phyloP scores from a whole-genome alignment of 495 filamentous ascomycete species.

The Penicillium daleae region DNA sequence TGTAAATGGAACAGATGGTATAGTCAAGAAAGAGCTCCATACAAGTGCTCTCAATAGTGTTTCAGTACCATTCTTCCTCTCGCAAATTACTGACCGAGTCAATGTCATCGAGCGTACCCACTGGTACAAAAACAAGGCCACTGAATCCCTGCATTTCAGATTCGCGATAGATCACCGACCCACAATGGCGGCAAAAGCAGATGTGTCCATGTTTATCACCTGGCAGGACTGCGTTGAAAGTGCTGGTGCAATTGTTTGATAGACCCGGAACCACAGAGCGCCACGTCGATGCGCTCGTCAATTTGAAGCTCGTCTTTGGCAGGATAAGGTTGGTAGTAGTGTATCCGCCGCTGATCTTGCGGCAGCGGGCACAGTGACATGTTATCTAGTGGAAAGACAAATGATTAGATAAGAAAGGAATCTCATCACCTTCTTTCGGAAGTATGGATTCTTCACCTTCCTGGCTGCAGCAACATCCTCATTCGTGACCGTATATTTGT shows the following conservation, averaged over 20 bases:
- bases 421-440: not conserved
- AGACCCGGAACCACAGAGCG: not conserved
- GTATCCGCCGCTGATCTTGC: constrained; percentile 7
- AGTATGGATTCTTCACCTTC: not conserved
- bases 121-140: constrained; percentile 7
- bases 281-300: not conserved
- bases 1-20: too few species aligned
- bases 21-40: too few species aligned
- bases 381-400: constrained; percentile 1
- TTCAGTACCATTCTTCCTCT: constrained; percentile 4
- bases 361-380: constrained; percentile 13
- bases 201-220: constrained; percentile 7
- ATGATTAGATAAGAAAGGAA: not conserved
- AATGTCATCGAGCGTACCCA: constrained; percentile 2
- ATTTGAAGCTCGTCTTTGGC: not conserved
- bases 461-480: not conserved
- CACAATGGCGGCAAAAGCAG: constrained; percentile 9
- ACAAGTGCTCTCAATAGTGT: too few species aligned
- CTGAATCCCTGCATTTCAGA: constrained; percentile 7
- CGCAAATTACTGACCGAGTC: not conserved
- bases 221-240: not conserved
- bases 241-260: not conserved
- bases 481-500: constrained; percentile 1
- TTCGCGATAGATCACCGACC: constrained; percentile 12
- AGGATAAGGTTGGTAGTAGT: constrained; percentile 7